These are phyloP conservation scores for Spinellus fusiger DNA, from an alignment of 192 early-diverging fungal species.

Conservation along the genomic window DNA sequence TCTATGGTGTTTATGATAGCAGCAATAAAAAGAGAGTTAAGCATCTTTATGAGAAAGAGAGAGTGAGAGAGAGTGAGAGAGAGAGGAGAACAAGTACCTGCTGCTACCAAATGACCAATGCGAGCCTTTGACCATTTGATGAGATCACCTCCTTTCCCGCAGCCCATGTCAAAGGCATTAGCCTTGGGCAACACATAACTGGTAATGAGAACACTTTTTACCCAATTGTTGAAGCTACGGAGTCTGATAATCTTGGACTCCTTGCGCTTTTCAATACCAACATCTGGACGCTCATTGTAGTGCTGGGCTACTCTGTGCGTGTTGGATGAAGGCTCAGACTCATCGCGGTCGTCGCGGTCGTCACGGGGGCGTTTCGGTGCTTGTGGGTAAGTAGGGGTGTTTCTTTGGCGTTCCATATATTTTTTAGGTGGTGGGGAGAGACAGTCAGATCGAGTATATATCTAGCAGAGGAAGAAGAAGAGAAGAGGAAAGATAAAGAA, in stretches of 20 bases:
- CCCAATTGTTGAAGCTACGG: conserved; percentile 95
- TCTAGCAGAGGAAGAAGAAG: no score
- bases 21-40: no score
- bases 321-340: not conserved
- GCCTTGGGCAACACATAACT: conserved; percentile 48
- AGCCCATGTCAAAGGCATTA: conserved; percentile 83
- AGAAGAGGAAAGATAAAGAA: no score
- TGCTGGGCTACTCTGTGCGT: conserved; percentile 57
- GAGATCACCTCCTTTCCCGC: conserved; percentile 93
- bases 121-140: conserved; percentile 69
- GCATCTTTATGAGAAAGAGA: not conserved
- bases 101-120: conserved; percentile 72
- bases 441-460: no score
- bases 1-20: conserved; percentile 45
- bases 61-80: not conserved
- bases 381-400: no score
- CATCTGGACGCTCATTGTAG: conserved; percentile 81
- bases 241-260: conserved; percentile 82
- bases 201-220: conserved; percentile 84
- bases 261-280: conserved; percentile 66
- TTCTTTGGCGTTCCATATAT: no score
- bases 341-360: no score
- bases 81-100: conserved; percentile 41
- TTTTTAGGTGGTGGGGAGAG: no score
- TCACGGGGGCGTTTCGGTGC: no score